Conservation (phyloP, 495 filamentous ascomycete species). For the Pseudoneurospora amorphoporcata region DNA sequence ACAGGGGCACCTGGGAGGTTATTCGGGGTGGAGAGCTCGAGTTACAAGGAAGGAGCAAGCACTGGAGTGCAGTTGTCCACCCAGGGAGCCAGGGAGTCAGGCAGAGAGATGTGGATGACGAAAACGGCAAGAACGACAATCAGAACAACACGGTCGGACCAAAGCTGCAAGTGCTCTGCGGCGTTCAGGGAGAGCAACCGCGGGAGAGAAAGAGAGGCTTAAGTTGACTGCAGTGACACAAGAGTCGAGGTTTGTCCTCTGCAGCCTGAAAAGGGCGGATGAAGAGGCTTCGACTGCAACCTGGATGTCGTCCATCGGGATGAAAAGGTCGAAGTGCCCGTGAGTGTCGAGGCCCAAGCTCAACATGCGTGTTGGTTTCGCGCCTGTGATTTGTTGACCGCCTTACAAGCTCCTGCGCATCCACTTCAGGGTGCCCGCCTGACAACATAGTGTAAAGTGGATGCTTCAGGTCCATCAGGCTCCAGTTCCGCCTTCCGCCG, state of each 20-base stretch:
- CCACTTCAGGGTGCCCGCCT: background rate
- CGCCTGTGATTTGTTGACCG: background rate
- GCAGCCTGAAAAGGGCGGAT: background rate
- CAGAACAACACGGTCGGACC: background rate
- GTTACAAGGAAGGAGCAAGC: background rate
- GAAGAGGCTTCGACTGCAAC: background rate
- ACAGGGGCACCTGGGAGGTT: background rate
- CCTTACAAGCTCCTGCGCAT: background rate
- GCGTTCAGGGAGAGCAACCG: background rate
- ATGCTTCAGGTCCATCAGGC: background rate
- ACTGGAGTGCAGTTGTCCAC: background rate
- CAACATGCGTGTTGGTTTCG: background rate
- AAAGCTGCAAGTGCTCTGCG: background rate
- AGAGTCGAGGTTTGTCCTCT: background rate
- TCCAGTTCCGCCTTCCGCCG: background rate
- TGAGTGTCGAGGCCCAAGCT: background rate
- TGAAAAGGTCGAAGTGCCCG: background rate
- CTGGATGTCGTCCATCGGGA: background rate
- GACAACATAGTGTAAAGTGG: background rate
- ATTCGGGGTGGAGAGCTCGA: background rate
- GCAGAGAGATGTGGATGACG: background rate
- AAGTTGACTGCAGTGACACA: background rate
- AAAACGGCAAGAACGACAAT: background rate
- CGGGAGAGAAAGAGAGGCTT: background rate
- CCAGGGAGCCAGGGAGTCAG: background rate